A percentile compares a stretch with the other conserved stretches of the same genome.
Conservation (phyloP, 345 rosid species). For the Eucalyptus cladocalyx region DNA sequence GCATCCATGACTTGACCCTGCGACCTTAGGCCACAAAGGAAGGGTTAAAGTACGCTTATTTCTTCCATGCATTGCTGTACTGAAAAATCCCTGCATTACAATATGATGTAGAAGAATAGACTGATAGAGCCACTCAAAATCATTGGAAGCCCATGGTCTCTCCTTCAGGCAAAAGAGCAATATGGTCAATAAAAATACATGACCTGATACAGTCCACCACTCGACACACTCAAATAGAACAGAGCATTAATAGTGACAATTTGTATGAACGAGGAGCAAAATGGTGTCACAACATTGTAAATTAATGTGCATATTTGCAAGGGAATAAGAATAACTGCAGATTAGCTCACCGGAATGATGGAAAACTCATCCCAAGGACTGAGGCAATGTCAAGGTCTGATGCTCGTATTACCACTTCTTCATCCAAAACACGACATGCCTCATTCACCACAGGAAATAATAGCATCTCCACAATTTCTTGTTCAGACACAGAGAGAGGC, state of each 20-base stretch:
- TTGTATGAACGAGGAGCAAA: not conserved
- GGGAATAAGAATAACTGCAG: not conserved
- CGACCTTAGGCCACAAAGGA: not conserved
- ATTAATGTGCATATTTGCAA: not conserved
- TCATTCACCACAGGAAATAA: conserved; percentile 90
- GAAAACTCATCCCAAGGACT: conserved; percentile 98
- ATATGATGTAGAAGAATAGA: not conserved
- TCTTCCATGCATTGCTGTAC: not conserved
- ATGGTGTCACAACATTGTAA: not conserved
- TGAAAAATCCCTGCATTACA: not conserved
- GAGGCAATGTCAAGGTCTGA: conserved; percentile 89
- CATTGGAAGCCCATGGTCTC: not conserved
- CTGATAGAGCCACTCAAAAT: not conserved
- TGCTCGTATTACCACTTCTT: conserved; percentile 72
- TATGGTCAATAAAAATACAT: not conserved
- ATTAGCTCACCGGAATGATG: conserved; percentile 66
- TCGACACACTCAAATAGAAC: not conserved
- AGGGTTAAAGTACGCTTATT: not conserved
- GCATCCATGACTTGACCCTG: not conserved
- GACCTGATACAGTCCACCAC: not conserved
- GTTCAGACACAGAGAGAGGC: conserved; percentile 69
- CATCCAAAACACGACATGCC: conserved; percentile 87
- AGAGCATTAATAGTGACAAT: not conserved
- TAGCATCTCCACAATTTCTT: conserved; percentile 83
- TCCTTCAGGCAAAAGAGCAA: not conserved